phyloP scores from a whole-genome alignment of 306 rosid genomes.

The Fagus crenata region DNA sequence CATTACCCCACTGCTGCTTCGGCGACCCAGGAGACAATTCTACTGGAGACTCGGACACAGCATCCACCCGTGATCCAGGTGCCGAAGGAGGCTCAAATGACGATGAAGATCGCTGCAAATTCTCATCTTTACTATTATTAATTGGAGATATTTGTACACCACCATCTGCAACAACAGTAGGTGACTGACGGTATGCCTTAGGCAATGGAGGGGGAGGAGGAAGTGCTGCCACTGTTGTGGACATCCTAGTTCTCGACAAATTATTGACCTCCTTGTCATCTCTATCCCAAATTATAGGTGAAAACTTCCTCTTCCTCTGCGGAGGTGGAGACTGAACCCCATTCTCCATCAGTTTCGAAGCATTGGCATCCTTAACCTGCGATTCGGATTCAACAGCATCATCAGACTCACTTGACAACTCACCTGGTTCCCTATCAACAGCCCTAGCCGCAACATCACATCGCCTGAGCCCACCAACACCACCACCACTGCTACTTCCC shows the following conservation, averaged over 20 bases:
- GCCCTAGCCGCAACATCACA: slow-evolving; percentile 51
- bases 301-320: slow-evolving; percentile 84
- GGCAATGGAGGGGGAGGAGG: slow-evolving; percentile 57
- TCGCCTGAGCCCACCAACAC: slow-evolving; percentile 53
- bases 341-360: slow-evolving; percentile 43
- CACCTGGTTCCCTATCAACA: slow-evolving; percentile 88
- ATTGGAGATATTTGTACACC: slow-evolving; percentile 46
- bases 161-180: slow-evolving; percentile 38
- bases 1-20: slow-evolving; percentile 38
- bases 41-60: slow-evolving; percentile 30
- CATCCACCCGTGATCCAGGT: slow-evolving; percentile 28
- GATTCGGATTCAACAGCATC: slow-evolving; percentile 68
- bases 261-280: slow-evolving; percentile 59
- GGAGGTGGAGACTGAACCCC: slow-evolving; percentile 36
- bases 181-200: slow-evolving; percentile 48
- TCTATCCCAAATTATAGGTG: slow-evolving; percentile 92
- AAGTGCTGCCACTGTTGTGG: slow-evolving; percentile 34
- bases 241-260: slow-evolving; percentile 45
- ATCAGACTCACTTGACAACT: slow-evolving; percentile 91
- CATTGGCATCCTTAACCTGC: slow-evolving; percentile 39
- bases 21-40: slow-evolving; percentile 37
- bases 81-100: slow-evolving; percentile 29
- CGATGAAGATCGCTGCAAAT: slow-evolving; percentile 27
- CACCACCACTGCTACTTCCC: slow-evolving; percentile 52
- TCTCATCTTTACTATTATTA: slow-evolving; percentile 30